Conservation (phyloP, 2,329 filamentous ascomycete species). For the Thielaviopsis euricoi region DNA sequence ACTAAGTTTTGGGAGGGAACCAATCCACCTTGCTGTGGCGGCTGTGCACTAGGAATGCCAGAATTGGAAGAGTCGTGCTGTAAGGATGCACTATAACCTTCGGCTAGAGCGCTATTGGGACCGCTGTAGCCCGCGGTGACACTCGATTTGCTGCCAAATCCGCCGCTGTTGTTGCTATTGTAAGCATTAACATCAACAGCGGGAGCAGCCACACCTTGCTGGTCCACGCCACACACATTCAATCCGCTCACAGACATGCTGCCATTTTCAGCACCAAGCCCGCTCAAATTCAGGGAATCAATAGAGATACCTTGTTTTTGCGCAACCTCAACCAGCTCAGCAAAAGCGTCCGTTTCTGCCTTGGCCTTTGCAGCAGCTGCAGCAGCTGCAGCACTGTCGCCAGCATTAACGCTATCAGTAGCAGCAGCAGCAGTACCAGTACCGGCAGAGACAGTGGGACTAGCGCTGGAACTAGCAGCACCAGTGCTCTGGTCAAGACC, state of each 20-base stretch:
- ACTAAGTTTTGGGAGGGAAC: not conserved
- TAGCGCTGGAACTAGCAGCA: not conserved
- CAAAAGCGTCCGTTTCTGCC: not conserved
- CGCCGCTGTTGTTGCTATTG: not conserved
- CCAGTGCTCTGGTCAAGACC: not conserved
- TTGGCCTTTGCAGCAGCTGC: not conserved
- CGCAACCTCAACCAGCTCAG: not conserved
- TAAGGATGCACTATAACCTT: conserved; percentile 3
- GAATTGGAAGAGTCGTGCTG: not conserved
- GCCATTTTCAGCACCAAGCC: not conserved
- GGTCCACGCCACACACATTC: not conserved
- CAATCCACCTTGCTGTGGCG: not conserved
- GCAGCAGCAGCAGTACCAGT: not conserved
- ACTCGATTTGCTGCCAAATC: not conserved
- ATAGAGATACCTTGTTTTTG: not conserved
- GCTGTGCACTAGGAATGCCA: not conserved
- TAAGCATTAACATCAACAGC: not conserved
- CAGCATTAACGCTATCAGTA: not conserved
- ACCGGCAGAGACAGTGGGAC: too few species aligned
- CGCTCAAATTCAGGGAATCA: not conserved
- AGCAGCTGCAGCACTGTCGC: not conserved
- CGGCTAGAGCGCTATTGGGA: not conserved
- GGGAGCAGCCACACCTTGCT: not conserved
- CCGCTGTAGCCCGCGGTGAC: not conserved
- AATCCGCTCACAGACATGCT: not conserved